Conservation (phyloP, 768 basidiomycete genomes). For the Grammothele lineata region DNA sequence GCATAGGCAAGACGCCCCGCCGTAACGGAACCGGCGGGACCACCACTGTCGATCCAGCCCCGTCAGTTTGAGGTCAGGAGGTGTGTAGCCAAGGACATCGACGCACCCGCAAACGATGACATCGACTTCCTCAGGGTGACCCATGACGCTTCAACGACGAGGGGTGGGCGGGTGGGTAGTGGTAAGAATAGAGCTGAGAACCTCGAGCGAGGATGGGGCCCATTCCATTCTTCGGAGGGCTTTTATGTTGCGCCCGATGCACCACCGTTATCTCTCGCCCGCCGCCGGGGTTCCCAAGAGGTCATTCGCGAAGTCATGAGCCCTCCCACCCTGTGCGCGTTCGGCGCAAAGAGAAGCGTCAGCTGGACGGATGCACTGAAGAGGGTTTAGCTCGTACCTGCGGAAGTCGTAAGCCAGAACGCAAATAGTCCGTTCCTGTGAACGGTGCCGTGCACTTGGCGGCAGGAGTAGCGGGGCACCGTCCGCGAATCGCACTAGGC, state of each 20-base stretch:
- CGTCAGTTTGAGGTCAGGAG: not conserved
- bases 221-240: slow-evolving; percentile 12
- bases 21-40: slow-evolving; percentile 66
- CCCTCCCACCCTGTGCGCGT: slow-evolving; percentile 8
- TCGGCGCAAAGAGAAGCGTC: slow-evolving; percentile 16
- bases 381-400: slow-evolving; percentile 14
- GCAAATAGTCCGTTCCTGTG: slow-evolving; percentile 13
- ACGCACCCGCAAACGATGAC: slow-evolving; percentile 57
- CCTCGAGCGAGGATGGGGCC: slow-evolving; percentile 14
- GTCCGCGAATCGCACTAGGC: slow-evolving; percentile 1
- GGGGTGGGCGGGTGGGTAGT: slow-evolving; percentile 13
- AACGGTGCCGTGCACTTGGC: slow-evolving; percentile 7
- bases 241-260: slow-evolving; percentile 11
- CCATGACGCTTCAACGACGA: slow-evolving; percentile 23
- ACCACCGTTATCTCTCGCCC: slow-evolving; percentile 9
- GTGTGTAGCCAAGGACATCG: slow-evolving; percentile 2
- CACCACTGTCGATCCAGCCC: slow-evolving; percentile 36
- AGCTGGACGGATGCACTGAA: slow-evolving; percentile 15
- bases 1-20: slow-evolving; percentile 69
- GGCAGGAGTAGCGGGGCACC: not conserved
- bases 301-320: slow-evolving; percentile 20
- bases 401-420: not conserved
- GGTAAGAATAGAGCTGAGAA: slow-evolving; percentile 16
- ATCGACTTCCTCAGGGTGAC: slow-evolving; percentile 69
- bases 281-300: slow-evolving; percentile 10